Evolutionary conservation across 768 basidiomycete species (phyloP), one percentile per base, ranked within the genome.

Genomic region (Clathrus columnatus): DNA sequence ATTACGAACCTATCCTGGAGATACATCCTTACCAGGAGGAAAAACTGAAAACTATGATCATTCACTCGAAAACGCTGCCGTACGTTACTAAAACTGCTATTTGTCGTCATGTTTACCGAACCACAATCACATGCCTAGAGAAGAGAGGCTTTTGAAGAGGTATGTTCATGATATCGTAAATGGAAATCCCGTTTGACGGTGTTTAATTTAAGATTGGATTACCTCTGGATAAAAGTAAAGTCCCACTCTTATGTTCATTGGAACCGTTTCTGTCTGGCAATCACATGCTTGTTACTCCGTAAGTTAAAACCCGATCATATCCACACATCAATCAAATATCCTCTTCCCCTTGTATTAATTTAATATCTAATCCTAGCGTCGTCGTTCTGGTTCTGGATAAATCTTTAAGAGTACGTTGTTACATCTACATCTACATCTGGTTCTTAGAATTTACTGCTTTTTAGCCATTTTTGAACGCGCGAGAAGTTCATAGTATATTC

Each of bases 141-240:
- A 52, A 77, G 91, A 43, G 91, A 94, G 71, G 91, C 91, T 0
- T 92, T 81, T 57, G 92, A 95, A 68, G 92, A 95, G 80, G 92
- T 91, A 54, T 6, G 67, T 56, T 11, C 17, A 23, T 18, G n/a
- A n/a, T n/a, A n/a, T n/a, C n/a, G n/a, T n/a, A n/a, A n/a, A n/a
- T n/a, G n/a, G n/a, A n/a, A n/a, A n/a, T n/a, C n/a, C n/a, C 29
- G 11, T 32, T 30, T 27, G n/a, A 50, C 26, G 21, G 18, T 32
- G 14, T 32, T 32, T 32, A 7, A 32, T 32, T 23, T 18, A 64
- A 94, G 91, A 85, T 94, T 44, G 91, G 91, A n/a, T 73, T 95
- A 7, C 84, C 90, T 0, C 71, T 69, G 26, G 87, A 93, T 67
- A 72, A 73, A 62, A 72, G 70, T 26, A 85, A 83, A 61, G 81